Conservation (phyloP, 2,329 filamentous ascomycete species). For the Aspergillus sp. region DNA sequence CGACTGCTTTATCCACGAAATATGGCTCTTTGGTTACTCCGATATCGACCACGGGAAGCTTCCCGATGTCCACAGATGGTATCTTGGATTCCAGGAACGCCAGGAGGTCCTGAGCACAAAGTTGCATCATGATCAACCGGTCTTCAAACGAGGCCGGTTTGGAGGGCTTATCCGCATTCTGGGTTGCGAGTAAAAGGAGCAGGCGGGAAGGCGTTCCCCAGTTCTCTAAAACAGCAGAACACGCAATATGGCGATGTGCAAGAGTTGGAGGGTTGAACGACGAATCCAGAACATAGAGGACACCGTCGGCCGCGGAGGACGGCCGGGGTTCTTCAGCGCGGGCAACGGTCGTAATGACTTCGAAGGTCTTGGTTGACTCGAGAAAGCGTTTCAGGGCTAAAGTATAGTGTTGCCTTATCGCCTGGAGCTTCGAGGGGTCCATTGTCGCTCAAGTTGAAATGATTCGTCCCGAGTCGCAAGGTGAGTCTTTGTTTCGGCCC, state of each 20-base stretch:
- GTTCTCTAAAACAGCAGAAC: slow-evolving; percentile 50
- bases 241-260: slow-evolving; percentile 58
- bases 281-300: slow-evolving; percentile 64
- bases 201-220: slow-evolving; percentile 40
- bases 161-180: slow-evolving; percentile 64
- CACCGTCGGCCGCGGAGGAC: slow-evolving; percentile 20
- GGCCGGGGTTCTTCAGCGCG: background rate
- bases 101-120: slow-evolving; percentile 47
- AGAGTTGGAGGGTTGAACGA: slow-evolving; percentile 66
- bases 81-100: slow-evolving; percentile 23
- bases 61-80: slow-evolving; percentile 9
- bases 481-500: background rate
- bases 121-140: slow-evolving; percentile 49
- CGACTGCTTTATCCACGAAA: slow-evolving; percentile 48
- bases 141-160: slow-evolving; percentile 51
- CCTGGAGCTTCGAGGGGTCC: slow-evolving; percentile 20
- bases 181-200: slow-evolving; percentile 60
- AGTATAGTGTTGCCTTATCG: slow-evolving; percentile 39
- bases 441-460: slow-evolving; percentile 6
- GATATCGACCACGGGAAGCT: slow-evolving; percentile 43
- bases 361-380: slow-evolving; percentile 36
- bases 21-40: slow-evolving; percentile 50
- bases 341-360: slow-evolving; percentile 30
- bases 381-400: slow-evolving; percentile 46
- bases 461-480: background rate